Conservation (phyloP, 2,329 filamentous ascomycete species). For the Scedosporium apiospermum region DNA sequence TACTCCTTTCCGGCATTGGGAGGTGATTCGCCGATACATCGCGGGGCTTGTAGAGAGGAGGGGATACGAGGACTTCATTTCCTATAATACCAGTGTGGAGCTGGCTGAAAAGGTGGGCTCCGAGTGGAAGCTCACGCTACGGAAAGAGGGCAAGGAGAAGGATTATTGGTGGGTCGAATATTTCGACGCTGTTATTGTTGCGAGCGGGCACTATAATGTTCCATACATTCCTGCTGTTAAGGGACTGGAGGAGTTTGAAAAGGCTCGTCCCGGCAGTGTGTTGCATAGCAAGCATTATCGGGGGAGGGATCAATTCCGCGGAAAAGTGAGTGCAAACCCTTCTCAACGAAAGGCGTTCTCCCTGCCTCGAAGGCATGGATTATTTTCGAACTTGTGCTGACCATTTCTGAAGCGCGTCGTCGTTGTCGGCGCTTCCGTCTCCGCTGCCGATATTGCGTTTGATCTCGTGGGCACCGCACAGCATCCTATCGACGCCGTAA, state of each 20-base stretch:
- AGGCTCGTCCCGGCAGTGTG: conserved; percentile 35
- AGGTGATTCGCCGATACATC: conserved; percentile 45
- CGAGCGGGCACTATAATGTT: conserved; percentile 50
- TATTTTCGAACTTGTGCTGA: background rate
- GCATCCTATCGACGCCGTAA: conserved; percentile 26
- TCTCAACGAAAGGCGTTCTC: background rate
- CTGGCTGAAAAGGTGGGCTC: conserved; percentile 36
- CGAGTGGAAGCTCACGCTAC: conserved; percentile 45
- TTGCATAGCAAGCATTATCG: conserved; percentile 46
- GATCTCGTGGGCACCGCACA: conserved; percentile 37
- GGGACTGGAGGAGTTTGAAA: conserved; percentile 38
- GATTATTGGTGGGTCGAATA: conserved; percentile 33
- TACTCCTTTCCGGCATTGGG: conserved; percentile 54
- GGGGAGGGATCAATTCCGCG: conserved; percentile 31
- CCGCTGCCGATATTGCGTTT: conserved; percentile 51
- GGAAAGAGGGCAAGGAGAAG: conserved; percentile 23
- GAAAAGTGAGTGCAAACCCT: conserved; percentile 27
- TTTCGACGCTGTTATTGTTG: conserved; percentile 53
- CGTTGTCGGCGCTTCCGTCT: conserved; percentile 55
- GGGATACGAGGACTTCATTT: conserved; percentile 41
- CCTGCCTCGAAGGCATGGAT: background rate
- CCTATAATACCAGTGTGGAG: conserved; percentile 54
- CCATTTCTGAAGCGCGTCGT: conserved; percentile 37
- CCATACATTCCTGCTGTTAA: conserved; percentile 43
- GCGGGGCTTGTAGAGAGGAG: conserved; percentile 39